These are phyloP conservation scores for Laguncularia racemosa DNA, from an alignment of 345 rosid genomes.

Conservation along the genomic window DNA sequence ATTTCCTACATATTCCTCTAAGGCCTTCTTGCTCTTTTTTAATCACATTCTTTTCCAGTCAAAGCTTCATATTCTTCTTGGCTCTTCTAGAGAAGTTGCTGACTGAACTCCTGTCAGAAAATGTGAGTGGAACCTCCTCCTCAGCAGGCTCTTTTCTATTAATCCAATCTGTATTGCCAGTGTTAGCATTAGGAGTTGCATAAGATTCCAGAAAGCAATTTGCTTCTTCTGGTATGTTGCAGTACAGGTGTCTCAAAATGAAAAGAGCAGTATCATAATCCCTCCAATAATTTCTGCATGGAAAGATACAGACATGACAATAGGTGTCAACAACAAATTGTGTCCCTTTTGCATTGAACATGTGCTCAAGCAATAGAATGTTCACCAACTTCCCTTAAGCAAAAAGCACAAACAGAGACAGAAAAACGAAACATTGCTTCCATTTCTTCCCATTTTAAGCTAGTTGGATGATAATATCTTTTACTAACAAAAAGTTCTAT, in stretches of 20 bases:
- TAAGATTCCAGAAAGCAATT: constrained; percentile 21
- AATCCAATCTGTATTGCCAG: constrained; percentile 31
- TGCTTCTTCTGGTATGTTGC: constrained; percentile 60
- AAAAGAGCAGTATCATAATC: constrained; percentile 88
- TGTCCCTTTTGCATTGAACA: too few species aligned
- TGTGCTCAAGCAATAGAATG: too few species aligned
- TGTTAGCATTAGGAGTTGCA: constrained; percentile 24
- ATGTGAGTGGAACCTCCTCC: constrained; percentile 78
- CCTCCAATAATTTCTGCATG: constrained; percentile 94
- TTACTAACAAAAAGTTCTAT: too few species aligned
- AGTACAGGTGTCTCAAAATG: constrained; percentile 76
- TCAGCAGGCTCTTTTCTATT: constrained; percentile 38
- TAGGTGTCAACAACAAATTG: too few species aligned
- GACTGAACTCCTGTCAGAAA: constrained; percentile 37
- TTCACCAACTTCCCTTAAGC: too few species aligned
- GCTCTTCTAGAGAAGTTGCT: constrained; percentile 59
- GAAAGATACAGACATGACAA: background rate
- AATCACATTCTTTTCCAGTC: too few species aligned
- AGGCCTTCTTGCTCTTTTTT: too few species aligned
- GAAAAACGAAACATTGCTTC: too few species aligned
- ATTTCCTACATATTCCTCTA: too few species aligned
- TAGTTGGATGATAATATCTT: too few species aligned
- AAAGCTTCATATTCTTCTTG: constrained; percentile 24
- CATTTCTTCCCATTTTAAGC: too few species aligned
- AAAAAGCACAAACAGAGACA: too few species aligned